Base-by-base conservation (phyloP, 331 rosid genomes). In the Dryas integrifolia region DNA sequence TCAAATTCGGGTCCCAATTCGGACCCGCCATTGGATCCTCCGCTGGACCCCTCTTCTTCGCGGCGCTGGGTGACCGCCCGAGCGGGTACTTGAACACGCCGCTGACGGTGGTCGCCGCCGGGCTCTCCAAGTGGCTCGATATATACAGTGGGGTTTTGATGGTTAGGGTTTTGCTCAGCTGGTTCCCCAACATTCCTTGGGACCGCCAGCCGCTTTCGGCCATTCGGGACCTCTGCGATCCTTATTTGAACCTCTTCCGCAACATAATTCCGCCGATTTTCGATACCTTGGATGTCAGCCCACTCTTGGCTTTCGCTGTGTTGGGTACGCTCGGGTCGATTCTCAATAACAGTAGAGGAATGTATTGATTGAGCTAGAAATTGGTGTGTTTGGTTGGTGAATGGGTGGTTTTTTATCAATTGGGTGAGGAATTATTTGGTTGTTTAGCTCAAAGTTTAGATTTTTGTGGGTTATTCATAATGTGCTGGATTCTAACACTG, bases 171-270 rank as follows among this genome's bases (percentile, higher is more conserved):
- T 76, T 95, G 53, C 96, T 92, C 50, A 92, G 98, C 60, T 95
- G 99, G 99, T 95, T 95, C 82, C 99, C 99, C 0, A 95, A 94
- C 24, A 91, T 94, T 61, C 96, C 98, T 0, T 94, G 97, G 98
- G 98, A 94, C 65, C 92, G 76, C 58, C 88, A 86, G 66, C 91
- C 91, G 2, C 81, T 86, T 9, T 86, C 91, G 2, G 88, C 88
- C 1, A 86, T 86, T 26, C 70, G 87, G 1, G 91, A 86, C 79
- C 88, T 86, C 35, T 86, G 91, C 2, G 91, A 84, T 69, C 91
- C 91, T 1, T 86, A 84, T 70, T 72, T 86, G 64, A 84, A 84
- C 64, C 85, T 86, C 41, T 86, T 86, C n/a, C 77, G 91, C 52
- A 86, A 86, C 63, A 86, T 86, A 8, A 86, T 84, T 18, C 91